Evolutionary conservation across 768 basidiomycete species (phyloP), one percentile per base, ranked within the genome.

Genomic region (Kondoa subrosea): DNA sequence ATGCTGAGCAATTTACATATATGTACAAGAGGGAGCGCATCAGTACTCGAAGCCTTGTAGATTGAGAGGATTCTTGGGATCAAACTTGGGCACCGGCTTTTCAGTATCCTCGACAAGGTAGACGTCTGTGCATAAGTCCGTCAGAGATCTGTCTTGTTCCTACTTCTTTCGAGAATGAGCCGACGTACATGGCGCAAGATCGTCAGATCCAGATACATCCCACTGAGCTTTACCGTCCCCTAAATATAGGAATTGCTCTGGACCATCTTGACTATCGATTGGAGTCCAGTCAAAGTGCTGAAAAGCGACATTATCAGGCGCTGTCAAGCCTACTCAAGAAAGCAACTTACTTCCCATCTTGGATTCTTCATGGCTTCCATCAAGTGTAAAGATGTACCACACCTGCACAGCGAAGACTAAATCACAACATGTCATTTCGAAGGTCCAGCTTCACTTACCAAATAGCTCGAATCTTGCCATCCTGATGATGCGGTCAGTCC

Each of bases 341-440:
- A 56, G 25, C 56, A 15, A 25, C 56, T 25, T 56, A 56, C 56
- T 25, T 56, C 56, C 56, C 56, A 56, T 25, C 56, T 15, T 25
- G 61, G 61, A 32, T 63, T 63, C 16, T 4, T 8, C 27, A n/a
- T 26, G 17, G 61, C 61, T 33, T 63, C 61, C 61, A 63, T 63
- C n/a, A 27, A 4, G 25, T 60, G 58, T 14, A 60, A 31, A 12
- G 30, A 26, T 15, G 58, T 60, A 4, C 58, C 58, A 25, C 25
- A 31, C 58, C n/a, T n/a, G n/a, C n/a, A n/a, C n/a, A n/a, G n/a
- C n/a, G n/a, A n/a, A n/a, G n/a, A n/a, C n/a, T n/a, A n/a, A n/a
- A n/a, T n/a, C n/a, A n/a, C n/a, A n/a, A n/a, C n/a, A n/a, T n/a
- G n/a, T n/a, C n/a, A n/a, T n/a, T n/a, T n/a, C n/a, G n/a, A n/a